Base-by-base conservation (phyloP, 179 eudicot species). In the Silene coronaria region DNA sequence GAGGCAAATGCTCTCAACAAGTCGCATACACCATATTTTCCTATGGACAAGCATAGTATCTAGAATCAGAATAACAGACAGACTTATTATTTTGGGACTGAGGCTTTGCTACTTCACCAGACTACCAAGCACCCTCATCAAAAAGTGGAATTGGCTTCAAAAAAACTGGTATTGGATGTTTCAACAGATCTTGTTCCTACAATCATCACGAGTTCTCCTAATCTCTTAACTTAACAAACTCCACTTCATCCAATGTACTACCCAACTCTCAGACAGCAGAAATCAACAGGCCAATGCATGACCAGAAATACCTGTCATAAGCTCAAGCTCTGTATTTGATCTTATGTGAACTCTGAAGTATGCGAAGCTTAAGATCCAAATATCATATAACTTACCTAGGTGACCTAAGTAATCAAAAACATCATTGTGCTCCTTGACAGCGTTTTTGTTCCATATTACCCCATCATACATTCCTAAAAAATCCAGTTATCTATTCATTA, bases 221-320 rank as follows among this genome's bases (percentile, higher is more conserved):
- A 19, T 69, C n/a, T 45, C 73, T 19, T 24, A 23, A 26, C 32
- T 42, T 24, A 17, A 69, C 22, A 24, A 45, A 21, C 23, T 19
- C 8, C 53, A 21, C 22, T 16, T 66, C 6, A 17, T 3, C 24
- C 46, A 66, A 66, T 66, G 48, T 34, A 34, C 34, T 30, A 66
- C 21, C 24, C 14, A 17, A 32, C 24, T 27, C 48, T 66, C 48
- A 61, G 10, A 23, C 32, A 65, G 19, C 22, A 16, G 45, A 65
- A 67, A 17, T 24, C 27, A 67, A 19, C 14, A 45, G 72, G 46
- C 30, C 58, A 42, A 69, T 69, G 36, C 57, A 70, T 42, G 73
- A 48, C 34, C 34, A 70, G 10, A 70, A 24, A 70, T 23, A 23
- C 19, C 27, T 21, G 26, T 8, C 27, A 19, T 59, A 1, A 59